Conservation (phyloP, 208 protist species). For the Blastocrithidia nonstop region DNA sequence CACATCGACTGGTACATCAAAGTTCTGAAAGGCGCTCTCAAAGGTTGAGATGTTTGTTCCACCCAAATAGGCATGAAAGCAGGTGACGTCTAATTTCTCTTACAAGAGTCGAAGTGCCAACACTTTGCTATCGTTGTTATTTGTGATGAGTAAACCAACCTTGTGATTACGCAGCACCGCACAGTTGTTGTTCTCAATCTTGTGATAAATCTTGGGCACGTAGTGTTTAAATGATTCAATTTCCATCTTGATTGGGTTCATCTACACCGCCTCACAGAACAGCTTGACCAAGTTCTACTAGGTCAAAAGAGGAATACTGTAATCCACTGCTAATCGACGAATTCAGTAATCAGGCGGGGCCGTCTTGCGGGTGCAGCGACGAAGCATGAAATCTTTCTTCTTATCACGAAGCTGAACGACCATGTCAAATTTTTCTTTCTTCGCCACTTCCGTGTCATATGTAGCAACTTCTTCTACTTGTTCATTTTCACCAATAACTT, state of each 20-base stretch:
- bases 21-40: slow-evolving; percentile 46
- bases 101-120: slow-evolving; percentile 62
- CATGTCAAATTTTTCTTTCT: slow-evolving; percentile 65
- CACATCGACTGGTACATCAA: slow-evolving; percentile 71
- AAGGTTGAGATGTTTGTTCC: slow-evolving; percentile 66
- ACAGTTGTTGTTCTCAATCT: slow-evolving; percentile 83
- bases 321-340: slow-evolving; percentile 84
- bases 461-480: slow-evolving; percentile 3
- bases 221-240: slow-evolving; percentile 77
- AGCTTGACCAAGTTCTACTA: slow-evolving; percentile 66
- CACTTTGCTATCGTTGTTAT: slow-evolving; percentile 83
- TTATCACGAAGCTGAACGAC: slow-evolving; percentile 83
- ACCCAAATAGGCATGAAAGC: slow-evolving; percentile 83
- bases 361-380: slow-evolving; percentile 43
- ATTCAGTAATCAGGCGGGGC: slow-evolving; percentile 73
- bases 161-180: slow-evolving; percentile 75
- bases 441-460: slow-evolving; percentile 45
- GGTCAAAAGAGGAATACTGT: slow-evolving; percentile 78
- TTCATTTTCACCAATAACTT: neutral
- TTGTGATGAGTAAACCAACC: slow-evolving; percentile 81
- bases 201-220: slow-evolving; percentile 76
- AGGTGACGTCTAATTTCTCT: slow-evolving; percentile 68
- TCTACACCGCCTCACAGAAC: slow-evolving; percentile 56
- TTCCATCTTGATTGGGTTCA: slow-evolving; percentile 26
- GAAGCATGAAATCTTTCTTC: slow-evolving; percentile 62